phyloP scores from a whole-genome alignment of 805 yeast genomes.

The Wickerhamomyces bovis region DNA sequence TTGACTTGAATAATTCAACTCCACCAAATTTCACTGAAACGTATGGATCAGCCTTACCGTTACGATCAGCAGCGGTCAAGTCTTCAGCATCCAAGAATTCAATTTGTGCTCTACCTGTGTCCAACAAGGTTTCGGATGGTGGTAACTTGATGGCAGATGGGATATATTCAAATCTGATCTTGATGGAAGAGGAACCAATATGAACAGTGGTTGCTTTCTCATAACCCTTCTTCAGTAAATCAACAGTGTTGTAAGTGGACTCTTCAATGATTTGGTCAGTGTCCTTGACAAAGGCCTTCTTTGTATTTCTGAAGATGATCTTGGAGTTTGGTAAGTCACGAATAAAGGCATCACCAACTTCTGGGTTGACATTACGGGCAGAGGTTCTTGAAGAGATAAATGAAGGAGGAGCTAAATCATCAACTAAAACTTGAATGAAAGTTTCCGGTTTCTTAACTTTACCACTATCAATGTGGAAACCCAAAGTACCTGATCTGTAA shows the following conservation, averaged over 20 bases:
- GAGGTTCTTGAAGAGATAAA: slow-evolving; percentile 44
- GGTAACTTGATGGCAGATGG: slow-evolving; percentile 53
- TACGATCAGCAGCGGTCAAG: slow-evolving; percentile 55
- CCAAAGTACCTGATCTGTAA: slow-evolving; percentile 57
- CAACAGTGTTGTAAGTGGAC: slow-evolving; percentile 42
- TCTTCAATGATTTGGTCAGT: slow-evolving; percentile 48
- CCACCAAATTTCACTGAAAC: slow-evolving; percentile 49
- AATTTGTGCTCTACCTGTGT: slow-evolving; percentile 58
- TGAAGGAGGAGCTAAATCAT: slow-evolving; percentile 57
- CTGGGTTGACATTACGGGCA: slow-evolving; percentile 39
- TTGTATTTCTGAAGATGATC: slow-evolving; percentile 51
- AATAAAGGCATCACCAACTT: slow-evolving; percentile 54
- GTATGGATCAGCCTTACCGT: slow-evolving; percentile 76
- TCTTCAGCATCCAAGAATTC: slow-evolving; percentile 51
- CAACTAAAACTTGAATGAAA: slow-evolving; percentile 55
- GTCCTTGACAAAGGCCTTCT: slow-evolving; percentile 40
- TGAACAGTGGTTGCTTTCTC: slow-evolving; percentile 39
- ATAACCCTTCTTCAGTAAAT: slow-evolving; percentile 46
- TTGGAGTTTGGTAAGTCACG: slow-evolving; percentile 65
- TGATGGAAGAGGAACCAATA: slow-evolving; percentile 36
- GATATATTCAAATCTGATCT: slow-evolving; percentile 49
- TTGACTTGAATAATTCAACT: slow-evolving; percentile 48
- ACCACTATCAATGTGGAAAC: slow-evolving; percentile 49
- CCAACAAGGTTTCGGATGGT: slow-evolving; percentile 54
- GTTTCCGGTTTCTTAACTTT: slow-evolving; percentile 40